Evolutionary conservation across 78 protist genomes (phyloP), one percentile per base, ranked within the genome.

Genomic region (Dictyostelium brefeldianum): DNA sequence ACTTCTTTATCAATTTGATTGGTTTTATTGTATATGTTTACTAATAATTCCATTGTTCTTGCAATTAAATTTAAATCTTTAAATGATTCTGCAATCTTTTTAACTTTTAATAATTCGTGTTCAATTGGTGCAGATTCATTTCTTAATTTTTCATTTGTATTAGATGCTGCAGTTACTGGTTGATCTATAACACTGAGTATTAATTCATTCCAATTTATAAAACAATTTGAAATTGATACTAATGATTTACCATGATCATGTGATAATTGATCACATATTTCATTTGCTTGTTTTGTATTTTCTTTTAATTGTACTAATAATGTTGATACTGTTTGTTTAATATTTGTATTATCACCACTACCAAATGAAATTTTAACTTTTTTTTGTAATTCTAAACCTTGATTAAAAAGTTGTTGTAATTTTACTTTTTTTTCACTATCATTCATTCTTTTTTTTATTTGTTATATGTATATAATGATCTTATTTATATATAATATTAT

Each of bases 1-100:
- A 87, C 79, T 22, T 87, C 93, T 18, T 57, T 56, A 14, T 87
- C 93, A 3, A 78, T 43, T 77, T 87, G 85, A 51, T 65, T 51
- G 27, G 93, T 87, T 29, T 80, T 77, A 17, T 47, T 59, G 41
- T 59, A 87, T 1, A 87, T 87, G 56, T 87, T 87, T 31, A 78
- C 51, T 15, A 87, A 57, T 6, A 64, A 18, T 81, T 87, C 93
- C 27, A 87, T 53, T 14, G 80, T n/a, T 15, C 93, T 18, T 3
- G 50, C 10, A 25, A 64, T 53, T 25, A 77, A 62, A 9, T 29
- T 17, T 18, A 48, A 64, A 74, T 87, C 93, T 29, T 50, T 50
- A 11, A 77, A 62, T n/a, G 80, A 14, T 12, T n/a, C 5, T 2
- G 84, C 93, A 48, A 78, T 27, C 29, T 57, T 20, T 20, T 50